Percentiles rank a stretch among this genome's conserved stretches.
Conservation (phyloP, 1,139 yeast species). For the Diutina siamensis region DNA sequence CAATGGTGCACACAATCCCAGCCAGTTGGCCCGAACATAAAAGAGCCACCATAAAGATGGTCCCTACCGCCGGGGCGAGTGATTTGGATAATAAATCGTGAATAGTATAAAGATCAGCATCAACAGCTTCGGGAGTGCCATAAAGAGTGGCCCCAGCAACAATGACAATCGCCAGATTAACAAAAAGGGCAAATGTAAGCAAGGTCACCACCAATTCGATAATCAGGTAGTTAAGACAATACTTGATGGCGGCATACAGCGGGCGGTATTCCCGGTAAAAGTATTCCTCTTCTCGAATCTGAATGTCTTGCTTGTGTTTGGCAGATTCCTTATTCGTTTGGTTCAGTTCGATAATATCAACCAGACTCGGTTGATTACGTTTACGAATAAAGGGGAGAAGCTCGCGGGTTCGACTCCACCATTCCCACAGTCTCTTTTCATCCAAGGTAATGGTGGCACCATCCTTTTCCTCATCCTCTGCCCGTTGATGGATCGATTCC, state of each 20-base stretch:
- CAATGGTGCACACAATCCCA: constrained; percentile 5
- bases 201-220: constrained; percentile 39
- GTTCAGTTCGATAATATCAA: not conserved
- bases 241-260: constrained; percentile 49
- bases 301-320: constrained; percentile 11
- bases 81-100: not conserved
- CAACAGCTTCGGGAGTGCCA: constrained; percentile 28
- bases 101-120: constrained; percentile 4
- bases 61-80: constrained; percentile 4
- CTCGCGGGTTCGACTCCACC: not conserved
- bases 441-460: not conserved
- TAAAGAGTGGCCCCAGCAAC: constrained; percentile 15
- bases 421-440: not conserved
- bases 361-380: not conserved
- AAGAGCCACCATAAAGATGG: constrained; percentile 5
- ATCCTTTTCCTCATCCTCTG: not conserved
- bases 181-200: constrained; percentile 5
- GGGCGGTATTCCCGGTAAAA: constrained; percentile 46
- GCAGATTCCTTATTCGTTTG: constrained; percentile 8
- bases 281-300: constrained; percentile 19
- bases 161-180: constrained; percentile 2
- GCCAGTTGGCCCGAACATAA: constrained; percentile 6
- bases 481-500: constrained; percentile 10
- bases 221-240: constrained; percentile 57
- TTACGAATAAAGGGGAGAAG: not conserved